A percentile compares a stretch with the other conserved stretches of the same genome.
Conservation (phyloP, 2,329 filamentous ascomycete genomes). For the Aspergillus eucalypticola region DNA sequence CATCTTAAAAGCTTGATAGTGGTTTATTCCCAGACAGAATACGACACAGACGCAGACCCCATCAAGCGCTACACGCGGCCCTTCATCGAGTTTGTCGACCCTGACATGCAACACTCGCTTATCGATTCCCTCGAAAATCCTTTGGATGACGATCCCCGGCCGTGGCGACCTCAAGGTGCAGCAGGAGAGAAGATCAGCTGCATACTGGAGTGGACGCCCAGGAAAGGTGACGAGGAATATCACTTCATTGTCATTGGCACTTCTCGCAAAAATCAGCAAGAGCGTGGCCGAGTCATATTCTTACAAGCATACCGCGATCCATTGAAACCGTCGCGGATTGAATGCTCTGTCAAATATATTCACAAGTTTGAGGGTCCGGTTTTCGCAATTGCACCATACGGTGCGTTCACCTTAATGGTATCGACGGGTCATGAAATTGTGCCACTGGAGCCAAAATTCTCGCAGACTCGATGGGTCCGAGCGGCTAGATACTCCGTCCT, state of each 20-base stretch:
- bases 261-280: slow-evolving; percentile 28
- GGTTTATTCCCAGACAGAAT: slow-evolving; percentile 41
- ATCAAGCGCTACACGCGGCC: slow-evolving; percentile 36
- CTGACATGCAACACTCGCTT: slow-evolving; percentile 32
- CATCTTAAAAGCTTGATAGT: slow-evolving; percentile 52
- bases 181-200: slow-evolving; percentile 45
- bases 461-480: slow-evolving; percentile 44
- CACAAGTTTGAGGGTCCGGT: slow-evolving; percentile 41
- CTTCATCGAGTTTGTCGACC: slow-evolving; percentile 42
- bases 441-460: slow-evolving; percentile 46
- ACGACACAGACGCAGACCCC: slow-evolving; percentile 28
- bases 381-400: slow-evolving; percentile 59
- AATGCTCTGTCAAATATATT: slow-evolving; percentile 39
- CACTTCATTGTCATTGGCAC: slow-evolving; percentile 46
- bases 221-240: slow-evolving; percentile 37
- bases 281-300: slow-evolving; percentile 42
- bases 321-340: slow-evolving; percentile 29
- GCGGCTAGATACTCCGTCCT: slow-evolving; percentile 44
- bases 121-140: slow-evolving; percentile 10
- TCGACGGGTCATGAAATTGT: slow-evolving; percentile 47
- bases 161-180: slow-evolving; percentile 33
- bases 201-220: slow-evolving; percentile 45
- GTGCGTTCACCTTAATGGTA: slow-evolving; percentile 46
- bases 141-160: slow-evolving; percentile 11
- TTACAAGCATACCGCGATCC: slow-evolving; percentile 35